These are phyloP conservation scores for Pythium sukuiense DNA, from an alignment of 352 stramenopile genomes.

Conservation along the genomic window DNA sequence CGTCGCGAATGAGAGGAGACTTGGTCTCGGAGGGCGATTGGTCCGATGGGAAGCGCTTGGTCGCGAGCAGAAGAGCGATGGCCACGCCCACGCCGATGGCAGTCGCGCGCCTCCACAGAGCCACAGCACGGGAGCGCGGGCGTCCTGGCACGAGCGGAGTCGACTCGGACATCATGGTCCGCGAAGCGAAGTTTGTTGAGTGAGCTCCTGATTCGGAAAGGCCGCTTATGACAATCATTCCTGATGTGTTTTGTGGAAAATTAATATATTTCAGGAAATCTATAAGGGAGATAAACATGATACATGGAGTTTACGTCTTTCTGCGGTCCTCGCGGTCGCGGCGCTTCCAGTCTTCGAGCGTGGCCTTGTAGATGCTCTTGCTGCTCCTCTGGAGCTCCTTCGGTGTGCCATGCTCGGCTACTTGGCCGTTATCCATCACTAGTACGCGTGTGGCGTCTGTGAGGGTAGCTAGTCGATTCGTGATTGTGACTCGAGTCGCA, in stretches of 20 bases:
- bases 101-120: background rate
- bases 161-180: background rate
- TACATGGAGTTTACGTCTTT: slow-evolving; percentile 3
- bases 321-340: slow-evolving; percentile 15
- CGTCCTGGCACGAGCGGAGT: background rate
- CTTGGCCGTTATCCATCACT: slow-evolving; percentile 93
- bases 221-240: background rate
- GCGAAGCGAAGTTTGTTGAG: no score
- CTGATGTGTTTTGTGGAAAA: background rate
- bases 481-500: slow-evolving; percentile 95
- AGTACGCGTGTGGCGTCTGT: slow-evolving; percentile 95
- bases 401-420: slow-evolving; percentile 88
- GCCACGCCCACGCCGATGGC: slow-evolving; percentile 2
- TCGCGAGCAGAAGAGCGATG: background rate
- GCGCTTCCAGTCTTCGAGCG: slow-evolving; percentile 57
- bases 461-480: slow-evolving; percentile 96
- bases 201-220: background rate
- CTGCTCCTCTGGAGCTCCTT: slow-evolving; percentile 73
- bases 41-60: slow-evolving; percentile 1
- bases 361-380: slow-evolving; percentile 52
- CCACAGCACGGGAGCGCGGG: background rate
- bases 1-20: background rate
- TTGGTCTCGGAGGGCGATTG: background rate
- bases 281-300: background rate
- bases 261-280: background rate